These are phyloP conservation scores for Filobasidium uniguttulatum DNA, from an alignment of 1,284 basidiomycete genomes.

Conservation along the genomic window DNA sequence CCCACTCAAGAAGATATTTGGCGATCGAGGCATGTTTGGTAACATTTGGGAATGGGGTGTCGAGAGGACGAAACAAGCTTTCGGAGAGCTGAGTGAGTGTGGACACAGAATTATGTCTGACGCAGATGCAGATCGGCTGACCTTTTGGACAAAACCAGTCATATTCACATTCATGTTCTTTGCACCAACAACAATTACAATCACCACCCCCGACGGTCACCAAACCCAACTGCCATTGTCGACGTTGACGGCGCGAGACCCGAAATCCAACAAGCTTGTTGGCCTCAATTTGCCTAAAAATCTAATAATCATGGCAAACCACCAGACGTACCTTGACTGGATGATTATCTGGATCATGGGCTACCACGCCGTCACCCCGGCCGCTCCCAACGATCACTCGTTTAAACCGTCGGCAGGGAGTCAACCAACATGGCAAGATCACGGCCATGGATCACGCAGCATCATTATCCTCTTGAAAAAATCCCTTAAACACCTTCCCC, in stretches of 20 bases:
- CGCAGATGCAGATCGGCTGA: conserved; percentile 1
- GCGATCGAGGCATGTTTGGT: conserved; percentile 14
- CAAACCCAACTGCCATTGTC: conserved; percentile 23
- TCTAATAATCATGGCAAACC: conserved; percentile 65
- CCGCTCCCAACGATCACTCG: conserved; percentile 17
- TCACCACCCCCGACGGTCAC: conserved; percentile 40
- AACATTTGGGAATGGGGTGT: conserved; percentile 52
- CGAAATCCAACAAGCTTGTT: not conserved
- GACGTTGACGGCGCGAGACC: conserved; percentile 40
- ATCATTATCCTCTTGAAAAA: conserved; percentile 83
- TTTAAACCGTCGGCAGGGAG: not conserved
- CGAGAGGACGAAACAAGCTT: conserved; percentile 66
- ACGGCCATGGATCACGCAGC: conserved; percentile 33
- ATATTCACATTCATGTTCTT: conserved; percentile 52
- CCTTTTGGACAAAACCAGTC: conserved; percentile 21
- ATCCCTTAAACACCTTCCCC: conserved; percentile 70
- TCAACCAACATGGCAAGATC: not conserved
- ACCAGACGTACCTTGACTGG: conserved; percentile 82
- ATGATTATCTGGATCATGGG: conserved; percentile 74
- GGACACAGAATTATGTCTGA: not conserved
- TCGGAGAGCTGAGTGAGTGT: conserved; percentile 59
- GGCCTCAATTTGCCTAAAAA: conserved; percentile 56
- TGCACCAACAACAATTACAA: conserved; percentile 57
- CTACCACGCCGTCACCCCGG: conserved; percentile 58
- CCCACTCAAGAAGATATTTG: conserved; percentile 35